phyloP scores from a whole-genome alignment of 2,329 filamentous ascomycete species.

The Fusarium xylarioides region DNA sequence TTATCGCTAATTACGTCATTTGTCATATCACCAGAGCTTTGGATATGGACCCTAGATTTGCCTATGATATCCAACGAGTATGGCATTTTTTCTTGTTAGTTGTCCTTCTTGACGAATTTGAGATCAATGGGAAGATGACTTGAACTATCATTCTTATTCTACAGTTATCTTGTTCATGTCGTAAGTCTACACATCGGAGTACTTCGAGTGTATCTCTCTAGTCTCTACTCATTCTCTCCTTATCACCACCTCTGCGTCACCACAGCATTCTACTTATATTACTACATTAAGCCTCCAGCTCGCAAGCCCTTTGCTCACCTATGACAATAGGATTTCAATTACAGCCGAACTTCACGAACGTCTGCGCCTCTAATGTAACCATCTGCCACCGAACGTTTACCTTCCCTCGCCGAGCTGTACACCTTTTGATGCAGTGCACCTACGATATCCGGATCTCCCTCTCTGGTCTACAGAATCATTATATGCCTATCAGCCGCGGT shows the following conservation, averaged over 20 bases:
- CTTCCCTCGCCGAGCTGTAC: not conserved
- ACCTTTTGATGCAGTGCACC: not conserved
- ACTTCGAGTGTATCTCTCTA: not conserved
- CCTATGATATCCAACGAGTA: not conserved
- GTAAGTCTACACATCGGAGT: not conserved
- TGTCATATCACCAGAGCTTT: not conserved
- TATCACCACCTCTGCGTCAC: not conserved
- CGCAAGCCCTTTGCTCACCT: not conserved
- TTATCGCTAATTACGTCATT: conserved; percentile 18
- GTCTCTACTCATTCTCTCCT: not conserved
- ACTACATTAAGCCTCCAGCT: not conserved
- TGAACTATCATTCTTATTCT: not conserved
- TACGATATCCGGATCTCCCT: not conserved
- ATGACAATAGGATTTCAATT: not conserved
- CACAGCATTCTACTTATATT: not conserved
- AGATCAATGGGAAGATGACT: not conserved
- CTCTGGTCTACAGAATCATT: not conserved
- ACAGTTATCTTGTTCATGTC: not conserved
- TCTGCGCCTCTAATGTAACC: not conserved
- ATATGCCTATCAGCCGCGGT: not conserved
- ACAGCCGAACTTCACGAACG: not conserved
- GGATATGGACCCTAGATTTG: not conserved
- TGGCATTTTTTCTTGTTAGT: not conserved
- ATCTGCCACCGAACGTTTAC: not conserved
- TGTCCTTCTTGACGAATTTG: not conserved